Conservation (phyloP, 176 grass and related monocot genomes). For the Themeda triandra region DNA sequence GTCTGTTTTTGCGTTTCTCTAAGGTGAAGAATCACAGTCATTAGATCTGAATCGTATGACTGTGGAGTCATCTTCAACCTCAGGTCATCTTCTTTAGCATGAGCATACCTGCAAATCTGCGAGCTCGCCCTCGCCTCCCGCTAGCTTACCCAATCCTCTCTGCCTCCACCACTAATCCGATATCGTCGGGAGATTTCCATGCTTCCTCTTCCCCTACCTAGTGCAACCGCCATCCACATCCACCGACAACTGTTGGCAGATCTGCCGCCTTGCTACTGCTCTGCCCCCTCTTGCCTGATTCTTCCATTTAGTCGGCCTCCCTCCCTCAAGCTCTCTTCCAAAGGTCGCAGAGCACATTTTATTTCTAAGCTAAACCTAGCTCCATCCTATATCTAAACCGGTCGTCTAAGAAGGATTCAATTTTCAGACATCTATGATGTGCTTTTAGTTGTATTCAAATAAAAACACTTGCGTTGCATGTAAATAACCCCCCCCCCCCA, state of each 20-base stretch:
- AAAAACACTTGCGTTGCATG: no score
- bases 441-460: no score
- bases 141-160: background rate
- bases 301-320: background rate
- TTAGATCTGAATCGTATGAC: background rate
- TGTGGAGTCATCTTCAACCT: background rate
- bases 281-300: background rate
- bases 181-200: background rate
- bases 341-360: background rate
- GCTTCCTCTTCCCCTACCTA: background rate
- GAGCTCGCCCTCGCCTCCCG: background rate
- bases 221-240: background rate
- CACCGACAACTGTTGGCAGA: accelerated
- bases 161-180: accelerated
- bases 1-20: background rate
- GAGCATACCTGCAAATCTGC: background rate
- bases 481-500: no score
- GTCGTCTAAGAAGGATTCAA: background rate
- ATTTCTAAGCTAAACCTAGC: background rate
- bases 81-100: background rate
- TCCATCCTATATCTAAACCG: background rate
- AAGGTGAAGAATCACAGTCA: accelerated
- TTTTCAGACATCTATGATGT: background rate
- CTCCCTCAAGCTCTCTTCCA: background rate
- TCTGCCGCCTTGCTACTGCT: background rate